These are phyloP conservation scores for Acanthamoeba sp. DNA, from an alignment of 208 protist genomes.

Conservation along the genomic window DNA sequence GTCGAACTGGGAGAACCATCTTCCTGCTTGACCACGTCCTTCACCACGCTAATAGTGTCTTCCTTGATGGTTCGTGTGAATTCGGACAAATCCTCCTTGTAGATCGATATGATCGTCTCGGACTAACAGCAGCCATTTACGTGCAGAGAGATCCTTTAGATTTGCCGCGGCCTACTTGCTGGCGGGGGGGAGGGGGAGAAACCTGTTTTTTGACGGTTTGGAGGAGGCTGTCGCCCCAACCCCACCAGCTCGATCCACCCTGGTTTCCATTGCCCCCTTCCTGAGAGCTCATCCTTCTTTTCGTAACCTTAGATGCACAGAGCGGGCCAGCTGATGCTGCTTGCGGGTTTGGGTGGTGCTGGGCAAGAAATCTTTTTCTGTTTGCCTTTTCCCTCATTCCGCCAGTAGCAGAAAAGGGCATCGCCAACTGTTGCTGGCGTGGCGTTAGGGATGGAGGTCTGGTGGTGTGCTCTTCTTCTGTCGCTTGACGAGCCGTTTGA, in stretches of 20 bases:
- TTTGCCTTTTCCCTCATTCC: too few species aligned
- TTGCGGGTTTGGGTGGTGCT: too few species aligned
- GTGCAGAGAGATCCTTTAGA: too few species aligned
- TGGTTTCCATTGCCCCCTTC: not conserved
- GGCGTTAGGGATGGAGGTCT: too few species aligned
- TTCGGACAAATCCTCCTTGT: constrained; percentile 75
- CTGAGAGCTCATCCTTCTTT: not conserved
- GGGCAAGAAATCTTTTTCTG: too few species aligned
- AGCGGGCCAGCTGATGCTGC: too few species aligned
- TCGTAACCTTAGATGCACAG: not conserved
- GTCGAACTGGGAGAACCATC: not conserved
- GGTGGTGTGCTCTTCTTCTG: not conserved
- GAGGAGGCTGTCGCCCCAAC: constrained; percentile 36
- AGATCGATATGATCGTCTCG: constrained; percentile 69
- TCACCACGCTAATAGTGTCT: constrained; percentile 65
- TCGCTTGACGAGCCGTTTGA: not conserved
- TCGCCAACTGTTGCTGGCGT: too few species aligned
- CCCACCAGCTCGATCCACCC: not conserved
- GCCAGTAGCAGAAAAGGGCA: too few species aligned
- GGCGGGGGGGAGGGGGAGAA: not conserved
- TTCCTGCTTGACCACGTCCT: constrained; percentile 6
- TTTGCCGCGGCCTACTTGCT: too few species aligned
- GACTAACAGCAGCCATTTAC: not conserved
- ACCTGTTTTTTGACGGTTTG: constrained; percentile 43
- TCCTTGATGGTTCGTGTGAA: constrained; percentile 76